phyloP scores from a whole-genome alignment of 331 rosid genomes.

The Prunus yedoensis region DNA sequence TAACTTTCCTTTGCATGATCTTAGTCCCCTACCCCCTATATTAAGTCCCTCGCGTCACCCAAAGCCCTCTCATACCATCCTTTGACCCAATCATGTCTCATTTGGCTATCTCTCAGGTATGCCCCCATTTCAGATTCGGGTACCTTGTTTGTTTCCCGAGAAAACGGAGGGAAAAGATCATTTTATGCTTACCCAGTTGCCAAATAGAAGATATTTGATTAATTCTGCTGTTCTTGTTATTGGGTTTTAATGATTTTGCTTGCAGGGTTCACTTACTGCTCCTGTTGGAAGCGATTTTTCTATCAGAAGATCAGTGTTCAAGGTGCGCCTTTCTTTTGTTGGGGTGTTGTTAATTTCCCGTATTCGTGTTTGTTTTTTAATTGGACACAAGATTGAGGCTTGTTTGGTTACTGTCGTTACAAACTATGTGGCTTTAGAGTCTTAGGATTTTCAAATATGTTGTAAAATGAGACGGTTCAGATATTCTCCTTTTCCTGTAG shows the following conservation, averaged over 20 bases:
- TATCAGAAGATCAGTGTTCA: constrained; percentile 68
- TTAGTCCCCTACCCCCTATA: constrained; percentile 6
- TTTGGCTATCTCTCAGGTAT: constrained; percentile 68
- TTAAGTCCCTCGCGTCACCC: constrained; percentile 11
- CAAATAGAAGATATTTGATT: constrained; percentile 1
- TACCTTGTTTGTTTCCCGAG: constrained; percentile 25
- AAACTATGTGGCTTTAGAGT: not conserved
- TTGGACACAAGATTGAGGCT: constrained; percentile 2
- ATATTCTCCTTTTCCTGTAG: no score
- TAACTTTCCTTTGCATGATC: not conserved
- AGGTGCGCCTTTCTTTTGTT: constrained; percentile 44
- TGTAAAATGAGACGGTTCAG: not conserved
- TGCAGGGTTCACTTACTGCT: constrained; percentile 64
- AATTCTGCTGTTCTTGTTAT: constrained; percentile 9
- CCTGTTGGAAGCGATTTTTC: constrained; percentile 70
- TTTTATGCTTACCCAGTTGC: constrained; percentile 7
- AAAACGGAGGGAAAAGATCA: not conserved
- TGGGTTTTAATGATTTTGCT: not conserved
- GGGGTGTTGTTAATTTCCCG: not conserved
- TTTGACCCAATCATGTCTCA: constrained; percentile 56
- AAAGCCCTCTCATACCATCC: not conserved
- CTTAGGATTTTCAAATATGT: not conserved
- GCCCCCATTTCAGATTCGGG: not conserved
- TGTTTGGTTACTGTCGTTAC: not conserved
- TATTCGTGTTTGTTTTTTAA: not conserved